A percentile compares a stretch with the other conserved stretches of the same genome.
phyloP scores from a whole-genome alignment of 1,284 basidiomycete species.

The Neotropicomus parvogracilis region DNA sequence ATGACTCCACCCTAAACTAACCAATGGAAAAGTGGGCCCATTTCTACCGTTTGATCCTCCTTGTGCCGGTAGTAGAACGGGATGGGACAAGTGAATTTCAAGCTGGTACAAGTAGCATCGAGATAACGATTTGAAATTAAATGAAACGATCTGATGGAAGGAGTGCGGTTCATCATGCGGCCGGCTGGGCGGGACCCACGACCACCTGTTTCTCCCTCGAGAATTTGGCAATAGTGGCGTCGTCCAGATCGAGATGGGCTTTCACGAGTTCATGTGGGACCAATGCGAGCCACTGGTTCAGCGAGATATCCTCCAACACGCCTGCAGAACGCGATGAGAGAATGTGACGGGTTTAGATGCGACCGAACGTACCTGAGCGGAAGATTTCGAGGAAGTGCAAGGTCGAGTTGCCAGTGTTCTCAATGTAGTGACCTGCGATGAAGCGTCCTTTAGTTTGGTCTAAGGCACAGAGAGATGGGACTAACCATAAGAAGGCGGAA shows the following conservation, averaged over 20 bases:
- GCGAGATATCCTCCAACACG: constrained; percentile 42
- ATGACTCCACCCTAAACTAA: constrained; percentile 10
- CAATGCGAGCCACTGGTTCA: constrained; percentile 54
- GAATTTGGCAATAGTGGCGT: constrained; percentile 42
- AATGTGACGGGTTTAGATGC: neutral
- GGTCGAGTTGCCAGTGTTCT: constrained; percentile 63
- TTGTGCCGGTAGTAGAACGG: neutral
- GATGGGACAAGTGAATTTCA: neutral
- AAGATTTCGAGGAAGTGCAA: constrained; percentile 62
- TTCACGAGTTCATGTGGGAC: constrained; percentile 53
- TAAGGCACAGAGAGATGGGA: neutral
- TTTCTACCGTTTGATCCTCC: neutral
- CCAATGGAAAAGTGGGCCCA: neutral
- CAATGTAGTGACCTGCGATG: constrained; percentile 57
- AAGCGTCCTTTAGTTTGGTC: neutral
- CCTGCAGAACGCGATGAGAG: constrained; percentile 20
- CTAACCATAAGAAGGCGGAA: constrained; percentile 49
- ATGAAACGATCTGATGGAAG: neutral
- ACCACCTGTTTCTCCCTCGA: constrained; percentile 32
- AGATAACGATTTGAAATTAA: neutral
- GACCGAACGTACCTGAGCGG: constrained; percentile 42
- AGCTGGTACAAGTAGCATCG: constrained; percentile 16
- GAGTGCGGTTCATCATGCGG: neutral
- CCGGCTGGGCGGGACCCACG: constrained; percentile 25
- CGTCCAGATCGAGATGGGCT: constrained; percentile 48